Conservation (phyloP, 345 rosid genomes). For the Gossypium arboreum region DNA sequence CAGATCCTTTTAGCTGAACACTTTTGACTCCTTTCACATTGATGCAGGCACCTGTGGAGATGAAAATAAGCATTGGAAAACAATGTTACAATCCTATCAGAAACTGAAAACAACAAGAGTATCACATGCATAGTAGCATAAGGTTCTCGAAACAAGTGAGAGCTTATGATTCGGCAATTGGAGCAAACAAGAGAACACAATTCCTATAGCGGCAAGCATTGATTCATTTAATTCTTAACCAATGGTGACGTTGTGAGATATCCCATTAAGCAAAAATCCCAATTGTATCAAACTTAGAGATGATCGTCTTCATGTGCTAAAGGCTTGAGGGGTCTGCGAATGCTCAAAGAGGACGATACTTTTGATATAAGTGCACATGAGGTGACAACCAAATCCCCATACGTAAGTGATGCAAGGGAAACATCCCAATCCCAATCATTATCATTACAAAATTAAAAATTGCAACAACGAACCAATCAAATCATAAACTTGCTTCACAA, state of each 20-base stretch:
- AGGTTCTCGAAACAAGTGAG: not conserved
- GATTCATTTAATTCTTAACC: not conserved
- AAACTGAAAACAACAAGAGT: not conserved
- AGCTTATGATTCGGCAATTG: not conserved
- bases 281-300: not conserved
- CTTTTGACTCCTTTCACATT: conserved; percentile 14
- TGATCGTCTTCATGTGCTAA: not conserved
- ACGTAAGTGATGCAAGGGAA: not conserved
- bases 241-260: not conserved
- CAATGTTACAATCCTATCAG: conserved; percentile 1
- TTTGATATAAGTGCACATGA: not conserved
- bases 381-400: not conserved
- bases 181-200: not conserved
- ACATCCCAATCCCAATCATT: not conserved
- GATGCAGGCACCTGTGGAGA: conserved; percentile 14
- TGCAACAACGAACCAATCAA: not conserved
- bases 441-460: not conserved
- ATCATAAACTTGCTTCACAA: not conserved
- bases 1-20: conserved; percentile 13
- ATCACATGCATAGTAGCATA: not conserved
- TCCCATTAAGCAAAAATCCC: not conserved
- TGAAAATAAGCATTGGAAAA: conserved; percentile 4
- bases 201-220: not conserved
- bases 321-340: not conserved
- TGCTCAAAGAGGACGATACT: not conserved